These are phyloP conservation scores for Euphorbia pulcherrima DNA, from an alignment of 345 rosid genomes.

Conservation along the genomic window DNA sequence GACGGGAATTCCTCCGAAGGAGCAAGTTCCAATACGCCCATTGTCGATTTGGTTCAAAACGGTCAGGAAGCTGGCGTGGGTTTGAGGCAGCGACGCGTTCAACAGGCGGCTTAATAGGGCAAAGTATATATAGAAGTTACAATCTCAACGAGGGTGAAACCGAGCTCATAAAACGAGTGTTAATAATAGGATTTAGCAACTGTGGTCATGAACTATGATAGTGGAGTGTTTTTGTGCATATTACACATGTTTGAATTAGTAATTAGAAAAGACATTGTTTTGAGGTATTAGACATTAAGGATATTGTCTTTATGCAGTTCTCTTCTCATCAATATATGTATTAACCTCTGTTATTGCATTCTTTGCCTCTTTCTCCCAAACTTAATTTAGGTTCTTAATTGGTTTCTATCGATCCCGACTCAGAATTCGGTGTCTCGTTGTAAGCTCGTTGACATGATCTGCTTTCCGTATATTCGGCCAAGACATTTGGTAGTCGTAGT, in stretches of 20 bases:
- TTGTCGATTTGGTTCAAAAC: conserved; percentile 30
- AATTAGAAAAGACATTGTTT: background rate
- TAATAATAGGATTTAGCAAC: conserved; percentile 7
- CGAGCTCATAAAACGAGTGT: background rate
- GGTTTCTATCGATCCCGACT: conserved; percentile 61
- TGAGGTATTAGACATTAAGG: background rate
- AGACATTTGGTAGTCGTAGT: too few species aligned
- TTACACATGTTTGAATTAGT: conserved; percentile 14
- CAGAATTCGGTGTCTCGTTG: conserved; percentile 67
- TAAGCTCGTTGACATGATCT: too few species aligned
- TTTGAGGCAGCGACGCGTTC: conserved; percentile 55
- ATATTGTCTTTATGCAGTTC: background rate
- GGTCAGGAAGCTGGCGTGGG: conserved; percentile 53
- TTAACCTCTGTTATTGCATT: conserved; percentile 48
- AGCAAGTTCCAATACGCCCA: conserved; percentile 17
- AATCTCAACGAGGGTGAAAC: background rate
- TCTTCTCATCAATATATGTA: too few species aligned
- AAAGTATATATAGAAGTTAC: background rate
- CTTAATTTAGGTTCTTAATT: conserved; percentile 56
- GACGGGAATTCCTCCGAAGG: conserved; percentile 28
- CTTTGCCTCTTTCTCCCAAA: conserved; percentile 64
- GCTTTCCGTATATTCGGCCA: too few species aligned
- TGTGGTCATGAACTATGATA: background rate
- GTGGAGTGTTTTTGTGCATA: conserved; percentile 16
- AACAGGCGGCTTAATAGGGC: conserved; percentile 29